Conservation (phyloP, 257 asterid genomes). For the Coffea canephora region DNA sequence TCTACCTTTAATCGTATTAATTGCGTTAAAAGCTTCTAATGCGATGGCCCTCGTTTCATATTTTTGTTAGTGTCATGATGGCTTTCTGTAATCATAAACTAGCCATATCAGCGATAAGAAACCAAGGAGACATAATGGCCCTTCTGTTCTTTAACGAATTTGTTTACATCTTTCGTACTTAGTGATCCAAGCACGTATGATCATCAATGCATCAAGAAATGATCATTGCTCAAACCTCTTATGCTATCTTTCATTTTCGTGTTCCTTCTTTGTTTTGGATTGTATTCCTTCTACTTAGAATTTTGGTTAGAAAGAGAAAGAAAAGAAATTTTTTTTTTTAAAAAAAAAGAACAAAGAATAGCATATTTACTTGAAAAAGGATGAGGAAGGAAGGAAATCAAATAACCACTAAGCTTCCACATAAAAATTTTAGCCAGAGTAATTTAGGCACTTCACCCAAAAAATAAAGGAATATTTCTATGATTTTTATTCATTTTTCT, state of each 20-base stretch:
- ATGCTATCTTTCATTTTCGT: not conserved
- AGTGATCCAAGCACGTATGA: constrained; percentile 3
- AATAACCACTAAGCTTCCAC: not conserved
- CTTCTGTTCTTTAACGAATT: not conserved
- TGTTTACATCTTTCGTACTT: not conserved
- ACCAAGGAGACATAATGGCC: not conserved
- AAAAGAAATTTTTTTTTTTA: no score
- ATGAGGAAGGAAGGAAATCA: not conserved
- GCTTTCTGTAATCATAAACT: not conserved
- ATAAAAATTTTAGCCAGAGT: not conserved
- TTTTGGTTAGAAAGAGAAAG: not conserved
- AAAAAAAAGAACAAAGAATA: no score
- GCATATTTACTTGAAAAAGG: not conserved
- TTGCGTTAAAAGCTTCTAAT: not conserved
- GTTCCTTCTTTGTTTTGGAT: not conserved
- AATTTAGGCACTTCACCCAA: no score
- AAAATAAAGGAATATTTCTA: no score
- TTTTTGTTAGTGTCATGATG: not conserved
- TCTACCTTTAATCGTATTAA: not conserved
- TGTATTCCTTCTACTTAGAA: not conserved
- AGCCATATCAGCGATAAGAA: not conserved
- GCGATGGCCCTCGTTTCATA: not conserved
- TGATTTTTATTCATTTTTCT: no score
- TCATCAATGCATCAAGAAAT: not conserved
- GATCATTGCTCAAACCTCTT: not conserved